Conservation (phyloP, 1,284 basidiomycete genomes). For the Leccinum ponderosum region DNA sequence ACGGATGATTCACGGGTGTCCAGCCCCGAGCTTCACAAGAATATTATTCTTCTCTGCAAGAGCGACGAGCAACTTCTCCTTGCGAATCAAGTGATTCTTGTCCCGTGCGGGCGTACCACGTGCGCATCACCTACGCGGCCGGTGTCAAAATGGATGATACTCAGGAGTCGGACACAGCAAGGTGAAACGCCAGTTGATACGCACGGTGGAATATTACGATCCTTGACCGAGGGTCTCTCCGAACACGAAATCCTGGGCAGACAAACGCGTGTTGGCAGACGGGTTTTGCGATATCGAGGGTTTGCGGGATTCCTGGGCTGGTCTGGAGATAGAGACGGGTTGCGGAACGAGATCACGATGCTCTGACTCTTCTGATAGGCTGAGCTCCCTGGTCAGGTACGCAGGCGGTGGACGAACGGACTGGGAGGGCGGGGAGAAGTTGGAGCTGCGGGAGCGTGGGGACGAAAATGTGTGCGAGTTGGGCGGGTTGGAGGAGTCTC, state of each 20-base stretch:
- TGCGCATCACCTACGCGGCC: too few species aligned
- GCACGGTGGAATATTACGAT: too few species aligned
- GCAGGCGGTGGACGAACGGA: slow-evolving; percentile 48
- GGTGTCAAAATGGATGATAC: too few species aligned
- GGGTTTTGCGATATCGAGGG: slow-evolving; percentile 46
- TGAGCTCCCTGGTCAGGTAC: slow-evolving; percentile 62
- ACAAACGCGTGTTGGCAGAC: slow-evolving; percentile 48
- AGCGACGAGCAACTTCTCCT: slow-evolving; percentile 66
- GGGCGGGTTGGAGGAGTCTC: slow-evolving; percentile 56
- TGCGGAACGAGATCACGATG: slow-evolving; percentile 16
- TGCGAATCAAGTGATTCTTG: slow-evolving; percentile 62
- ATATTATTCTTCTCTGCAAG: slow-evolving; percentile 62
- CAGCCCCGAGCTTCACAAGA: slow-evolving; percentile 58
- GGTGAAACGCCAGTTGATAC: too few species aligned
- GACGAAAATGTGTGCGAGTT: slow-evolving; percentile 61
- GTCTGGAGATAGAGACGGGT: slow-evolving; percentile 4
- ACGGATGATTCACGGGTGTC: slow-evolving; percentile 83
- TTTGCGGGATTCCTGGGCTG: slow-evolving; percentile 28
- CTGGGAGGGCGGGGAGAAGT: slow-evolving; percentile 45
- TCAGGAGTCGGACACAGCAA: too few species aligned
- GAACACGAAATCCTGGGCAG: slow-evolving; percentile 68
- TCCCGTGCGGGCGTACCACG: too few species aligned
- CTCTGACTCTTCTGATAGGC: slow-evolving; percentile 38
- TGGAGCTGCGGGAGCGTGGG: slow-evolving; percentile 57
- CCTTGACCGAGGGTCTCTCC: slow-evolving; percentile 42